Conservation (phyloP, 768 basidiomycete species). For the Peribolospora baueri region DNA sequence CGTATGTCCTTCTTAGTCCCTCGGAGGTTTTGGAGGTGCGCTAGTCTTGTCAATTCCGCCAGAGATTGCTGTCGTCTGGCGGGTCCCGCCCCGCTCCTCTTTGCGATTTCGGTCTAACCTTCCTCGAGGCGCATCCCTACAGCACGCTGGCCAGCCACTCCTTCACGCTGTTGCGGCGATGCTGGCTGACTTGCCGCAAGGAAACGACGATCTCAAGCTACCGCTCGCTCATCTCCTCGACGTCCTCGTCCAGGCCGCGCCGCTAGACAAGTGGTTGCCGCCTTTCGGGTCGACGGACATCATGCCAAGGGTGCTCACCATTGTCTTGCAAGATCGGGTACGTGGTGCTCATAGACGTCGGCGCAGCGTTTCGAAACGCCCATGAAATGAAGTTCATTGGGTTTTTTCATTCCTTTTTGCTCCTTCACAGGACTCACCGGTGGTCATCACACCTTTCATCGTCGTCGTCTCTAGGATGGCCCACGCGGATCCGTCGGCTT, state of each 20-base stretch:
- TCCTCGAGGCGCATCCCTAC: background rate
- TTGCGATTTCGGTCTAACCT: background rate
- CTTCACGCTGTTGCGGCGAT: constrained; percentile 24
- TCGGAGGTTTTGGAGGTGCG: constrained; percentile 37
- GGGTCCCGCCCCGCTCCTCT: background rate
- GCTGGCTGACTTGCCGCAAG: constrained; percentile 35
- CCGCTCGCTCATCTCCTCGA: constrained; percentile 32
- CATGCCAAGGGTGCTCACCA: constrained; percentile 37
- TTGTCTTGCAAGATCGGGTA: constrained; percentile 44
- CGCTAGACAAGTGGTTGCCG: constrained; percentile 43
- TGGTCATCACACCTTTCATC: constrained; percentile 40
- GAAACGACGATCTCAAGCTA: constrained; percentile 6
- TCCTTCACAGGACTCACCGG: constrained; percentile 4
- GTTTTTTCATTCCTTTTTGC: background rate
- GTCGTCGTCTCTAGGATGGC: constrained; percentile 38
- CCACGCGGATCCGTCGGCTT: constrained; percentile 39
- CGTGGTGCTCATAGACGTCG: constrained; percentile 4
- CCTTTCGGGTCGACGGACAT: constrained; percentile 49
- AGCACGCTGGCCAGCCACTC: constrained; percentile 18
- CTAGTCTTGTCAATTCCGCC: background rate
- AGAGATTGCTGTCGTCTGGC: background rate
- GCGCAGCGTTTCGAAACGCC: background rate
- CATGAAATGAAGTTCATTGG: background rate
- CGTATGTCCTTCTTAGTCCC: constrained; percentile 53
- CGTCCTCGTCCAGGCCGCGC: constrained; percentile 38